Evolutionary conservation across 805 yeast species (phyloP).

Genomic region (Wickerhamomyces subpelliculosus): DNA sequence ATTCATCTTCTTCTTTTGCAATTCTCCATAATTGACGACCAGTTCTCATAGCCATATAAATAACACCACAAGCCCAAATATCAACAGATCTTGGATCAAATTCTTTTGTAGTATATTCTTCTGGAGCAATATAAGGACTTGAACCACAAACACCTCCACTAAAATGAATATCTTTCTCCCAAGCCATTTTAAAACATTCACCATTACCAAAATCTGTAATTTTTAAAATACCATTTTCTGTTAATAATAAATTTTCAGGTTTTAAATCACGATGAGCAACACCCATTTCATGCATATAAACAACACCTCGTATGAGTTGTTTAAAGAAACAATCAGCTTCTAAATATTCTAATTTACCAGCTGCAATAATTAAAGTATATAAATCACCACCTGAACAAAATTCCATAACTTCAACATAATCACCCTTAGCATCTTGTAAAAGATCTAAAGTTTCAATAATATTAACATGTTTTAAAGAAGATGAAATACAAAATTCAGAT

Average conservation of each 20-base stretch:
- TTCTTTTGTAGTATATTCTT: constrained; percentile 55
- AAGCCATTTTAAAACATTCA: constrained; percentile 78
- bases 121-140: constrained; percentile 88
- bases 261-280: constrained; percentile 86
- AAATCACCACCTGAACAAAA: constrained; percentile 79
- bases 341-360: constrained; percentile 70
- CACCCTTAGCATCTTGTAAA: constrained; percentile 75
- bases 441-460: constrained; percentile 73
- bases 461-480: constrained; percentile 69
- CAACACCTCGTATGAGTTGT: constrained; percentile 76
- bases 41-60: constrained; percentile 89
- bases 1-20: constrained; percentile 77
- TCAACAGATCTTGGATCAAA: constrained; percentile 82
- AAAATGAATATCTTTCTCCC: constrained; percentile 66
- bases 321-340: constrained; percentile 91
- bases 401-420: constrained; percentile 82
- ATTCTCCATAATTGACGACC: constrained; percentile 90
- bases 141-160: constrained; percentile 81
- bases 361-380: constrained; percentile 64
- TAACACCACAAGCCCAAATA: constrained; percentile 91
- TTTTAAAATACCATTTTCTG: constrained; percentile 66
- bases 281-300: constrained; percentile 86
- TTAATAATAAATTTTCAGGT: constrained; percentile 76
- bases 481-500: constrained; percentile 76
- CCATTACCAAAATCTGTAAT: constrained; percentile 87